Conservation (phyloP, 2,329 filamentous ascomycete species). For the Venturia asperata region DNA sequence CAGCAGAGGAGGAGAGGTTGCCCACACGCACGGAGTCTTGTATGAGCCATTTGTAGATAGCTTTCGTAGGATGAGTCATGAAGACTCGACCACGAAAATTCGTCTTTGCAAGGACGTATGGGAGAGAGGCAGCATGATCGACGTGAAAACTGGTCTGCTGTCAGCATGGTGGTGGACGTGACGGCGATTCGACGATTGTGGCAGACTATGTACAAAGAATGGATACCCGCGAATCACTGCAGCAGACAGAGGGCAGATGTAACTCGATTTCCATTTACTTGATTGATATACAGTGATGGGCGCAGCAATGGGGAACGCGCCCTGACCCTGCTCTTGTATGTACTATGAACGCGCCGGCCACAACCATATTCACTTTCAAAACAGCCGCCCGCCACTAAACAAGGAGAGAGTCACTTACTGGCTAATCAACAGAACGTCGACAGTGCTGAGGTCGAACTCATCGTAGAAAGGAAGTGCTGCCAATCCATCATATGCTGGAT, state of each 20-base stretch:
- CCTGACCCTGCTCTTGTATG: slow-evolving; percentile 3
- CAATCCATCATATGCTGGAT: slow-evolving; percentile 91
- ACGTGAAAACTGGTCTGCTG: slow-evolving; percentile 72
- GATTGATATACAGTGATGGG: slow-evolving; percentile 12
- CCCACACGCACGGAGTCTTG: slow-evolving; percentile 90
- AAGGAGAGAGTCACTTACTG: slow-evolving; percentile 66
- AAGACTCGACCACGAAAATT: slow-evolving; percentile 96
- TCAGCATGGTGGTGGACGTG: slow-evolving; percentile 2
- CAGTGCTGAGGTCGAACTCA: slow-evolving; percentile 94
- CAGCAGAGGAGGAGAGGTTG: slow-evolving; percentile 58
- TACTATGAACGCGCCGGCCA: not conserved
- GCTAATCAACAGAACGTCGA: slow-evolving; percentile 95
- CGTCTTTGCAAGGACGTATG: slow-evolving; percentile 94
- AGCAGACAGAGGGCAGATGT: slow-evolving; percentile 6
- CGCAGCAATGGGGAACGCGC: not conserved
- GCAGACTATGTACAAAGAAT: not conserved
- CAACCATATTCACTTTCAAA: not conserved
- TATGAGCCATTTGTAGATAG: slow-evolving; percentile 99
- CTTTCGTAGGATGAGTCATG: slow-evolving; percentile 99
- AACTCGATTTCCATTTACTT: slow-evolving; percentile 16
- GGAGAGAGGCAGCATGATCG: slow-evolving; percentile 96
- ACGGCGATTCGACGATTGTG: not conserved
- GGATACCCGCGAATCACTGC: not conserved
- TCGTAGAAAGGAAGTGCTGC: slow-evolving; percentile 95
- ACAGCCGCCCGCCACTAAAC: not conserved